Base-by-base conservation (phyloP, 768 basidiomycete genomes). In the Mycena albidolilacea region DNA sequence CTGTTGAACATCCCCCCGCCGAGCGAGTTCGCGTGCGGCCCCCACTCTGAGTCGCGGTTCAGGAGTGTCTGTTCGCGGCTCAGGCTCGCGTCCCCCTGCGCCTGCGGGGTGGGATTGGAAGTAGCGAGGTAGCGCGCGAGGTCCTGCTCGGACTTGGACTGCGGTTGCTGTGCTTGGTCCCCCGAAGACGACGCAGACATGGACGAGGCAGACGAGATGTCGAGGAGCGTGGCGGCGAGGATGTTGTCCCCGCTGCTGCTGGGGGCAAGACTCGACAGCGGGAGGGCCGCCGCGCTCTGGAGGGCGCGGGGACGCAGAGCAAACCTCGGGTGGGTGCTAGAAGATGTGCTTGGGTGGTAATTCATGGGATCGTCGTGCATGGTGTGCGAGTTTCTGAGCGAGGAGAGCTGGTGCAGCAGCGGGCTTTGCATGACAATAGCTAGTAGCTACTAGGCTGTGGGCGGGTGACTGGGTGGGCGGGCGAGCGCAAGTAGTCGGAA, bases 111-210 rank as follows among this genome's bases (percentile, higher is more conserved):
- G 21, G 39, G 71, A 64, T 72, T 72, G 41, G 74, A 72, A 15
- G 74, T 75, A 30, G 74, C 74, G 64, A 75, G 74, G 46, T 76
- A 76, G 37, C 64, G 68, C 2, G 71, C 71, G 61, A 76, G 75
- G 43, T 76, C 75, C 69, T 72, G 71, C 10, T 76, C 75, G 38
- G 75, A 76, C 55, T 76, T 76, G 23, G 75, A 70, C 21, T 67
- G 74, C 19, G 68, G 71, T 39, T 68, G 64, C 14, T 23, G 23
- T 7, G 10, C 58, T 41, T 66, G 58, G 48, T 70, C 59, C 9
- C 23, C 58, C 60, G 39, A 17, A 30, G 30, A 30, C 30, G 30
- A 30, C 30, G 30, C 30, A 37, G 63, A 69, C 43, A 57, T 48
- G 59, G 70, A 71, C 52, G 61, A 19, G 19, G 6, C 38, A 17